Evolutionary conservation across 768 basidiomycete genomes (phyloP).

Genomic region (Russula earlei): DNA sequence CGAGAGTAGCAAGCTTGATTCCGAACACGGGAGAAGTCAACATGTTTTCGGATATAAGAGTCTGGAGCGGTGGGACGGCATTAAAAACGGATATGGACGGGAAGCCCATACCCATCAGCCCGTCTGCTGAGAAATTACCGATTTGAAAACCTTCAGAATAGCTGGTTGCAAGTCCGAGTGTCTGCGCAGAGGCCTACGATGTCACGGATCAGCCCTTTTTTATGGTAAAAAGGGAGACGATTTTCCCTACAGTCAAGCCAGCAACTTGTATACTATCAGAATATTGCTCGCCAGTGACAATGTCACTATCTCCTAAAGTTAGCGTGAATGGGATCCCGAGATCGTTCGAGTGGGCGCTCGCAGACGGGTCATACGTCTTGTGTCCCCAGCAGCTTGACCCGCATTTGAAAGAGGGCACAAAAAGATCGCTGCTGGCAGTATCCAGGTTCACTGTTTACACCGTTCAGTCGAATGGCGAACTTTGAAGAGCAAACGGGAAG

Average conservation of each 20-base stretch:
- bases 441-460: conserved; percentile 31
- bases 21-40: too few species aligned
- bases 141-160: too few species aligned
- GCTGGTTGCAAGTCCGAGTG: too few species aligned
- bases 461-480: conserved; percentile 28
- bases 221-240: too few species aligned
- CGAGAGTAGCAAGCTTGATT: too few species aligned
- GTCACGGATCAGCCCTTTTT: too few species aligned
- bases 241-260: conserved; percentile 19
- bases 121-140: too few species aligned
- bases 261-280: conserved; percentile 36
- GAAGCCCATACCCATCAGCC: too few species aligned
- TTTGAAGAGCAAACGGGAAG: neutral
- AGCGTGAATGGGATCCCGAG: conserved; percentile 26
- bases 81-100: too few species aligned
- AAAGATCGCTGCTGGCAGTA: conserved; percentile 27
- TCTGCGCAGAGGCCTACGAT: too few species aligned
- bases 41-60: too few species aligned
- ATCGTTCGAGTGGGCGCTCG: conserved; percentile 20
- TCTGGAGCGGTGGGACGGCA: too few species aligned
- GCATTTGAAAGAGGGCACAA: conserved; percentile 28
- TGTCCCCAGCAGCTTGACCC: conserved; percentile 24
- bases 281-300: conserved; percentile 32
- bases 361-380: neutral
- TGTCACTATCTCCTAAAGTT: conserved; percentile 32